These are phyloP conservation scores for Buxus sempervirens DNA, from an alignment of 164 flowering plant genomes.

Conservation along the genomic window DNA sequence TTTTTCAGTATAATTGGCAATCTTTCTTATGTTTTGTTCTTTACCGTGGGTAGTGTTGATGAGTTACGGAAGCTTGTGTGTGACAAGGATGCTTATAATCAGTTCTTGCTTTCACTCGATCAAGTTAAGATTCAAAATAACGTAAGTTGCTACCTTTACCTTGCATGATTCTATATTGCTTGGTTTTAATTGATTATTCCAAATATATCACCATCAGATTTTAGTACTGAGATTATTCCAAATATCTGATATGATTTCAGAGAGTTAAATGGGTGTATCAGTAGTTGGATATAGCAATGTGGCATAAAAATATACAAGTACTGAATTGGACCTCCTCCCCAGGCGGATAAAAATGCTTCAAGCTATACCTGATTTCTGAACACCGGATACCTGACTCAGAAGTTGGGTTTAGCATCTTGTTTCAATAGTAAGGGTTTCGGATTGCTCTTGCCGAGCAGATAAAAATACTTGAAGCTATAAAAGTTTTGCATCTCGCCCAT, in stretches of 20 bases:
- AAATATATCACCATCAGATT: too few species aligned
- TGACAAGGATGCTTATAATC: constrained; percentile 85
- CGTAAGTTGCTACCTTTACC: constrained; percentile 42
- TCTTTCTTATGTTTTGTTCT: neutral
- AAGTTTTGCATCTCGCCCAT: neutral
- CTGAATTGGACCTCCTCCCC: neutral
- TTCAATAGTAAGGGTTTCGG: too few species aligned
- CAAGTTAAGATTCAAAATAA: constrained; percentile 79
- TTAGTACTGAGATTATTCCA: too few species aligned
- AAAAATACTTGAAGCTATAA: neutral
- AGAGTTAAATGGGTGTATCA: neutral
- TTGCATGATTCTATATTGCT: constrained; percentile 1
- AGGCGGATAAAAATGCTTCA: neutral
- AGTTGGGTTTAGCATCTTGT: too few species aligned
- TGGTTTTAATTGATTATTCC: neutral
- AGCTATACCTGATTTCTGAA: too few species aligned
- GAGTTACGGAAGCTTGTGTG: constrained; percentile 76
- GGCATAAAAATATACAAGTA: neutral
- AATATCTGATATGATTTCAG: too few species aligned
- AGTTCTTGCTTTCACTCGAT: constrained; percentile 70
- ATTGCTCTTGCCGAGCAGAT: neutral
- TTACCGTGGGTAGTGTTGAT: constrained; percentile 56
- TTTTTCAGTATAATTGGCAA: neutral
- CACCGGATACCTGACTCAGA: too few species aligned
- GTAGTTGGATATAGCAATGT: neutral